phyloP scores from a whole-genome alignment of 140 eudicot species.

The Oenanthe javanica region DNA sequence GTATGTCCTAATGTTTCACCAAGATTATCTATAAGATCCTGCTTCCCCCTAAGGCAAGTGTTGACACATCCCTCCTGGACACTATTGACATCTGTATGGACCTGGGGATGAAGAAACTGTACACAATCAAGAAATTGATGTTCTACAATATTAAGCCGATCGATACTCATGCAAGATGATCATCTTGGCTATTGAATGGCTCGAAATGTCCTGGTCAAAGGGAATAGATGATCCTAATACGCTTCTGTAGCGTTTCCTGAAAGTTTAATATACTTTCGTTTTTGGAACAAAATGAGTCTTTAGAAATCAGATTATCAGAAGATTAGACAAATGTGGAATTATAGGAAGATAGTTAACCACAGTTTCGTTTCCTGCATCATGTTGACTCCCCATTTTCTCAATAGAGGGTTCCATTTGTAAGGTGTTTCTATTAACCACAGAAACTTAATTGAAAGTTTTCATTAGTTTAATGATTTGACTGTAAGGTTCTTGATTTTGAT shows the following conservation, averaged over 20 bases:
- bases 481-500: too few species aligned
- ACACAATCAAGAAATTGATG: conserved; percentile 43
- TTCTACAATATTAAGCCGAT: conserved; percentile 54
- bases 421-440: too few species aligned
- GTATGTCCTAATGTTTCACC: conserved; percentile 37
- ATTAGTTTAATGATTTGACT: too few species aligned
- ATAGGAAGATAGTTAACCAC: not conserved
- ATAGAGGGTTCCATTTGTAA: not conserved
- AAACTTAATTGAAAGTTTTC: too few species aligned
- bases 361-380: not conserved
- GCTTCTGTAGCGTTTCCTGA: conserved; percentile 15
- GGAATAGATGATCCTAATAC: conserved; percentile 14
- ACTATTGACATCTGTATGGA: conserved; percentile 23
- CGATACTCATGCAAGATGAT: conserved; percentile 60
- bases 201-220: conserved; percentile 39
- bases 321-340: too few species aligned
- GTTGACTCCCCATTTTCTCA: not conserved
- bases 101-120: conserved; percentile 48
- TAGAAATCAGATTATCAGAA: too few species aligned
- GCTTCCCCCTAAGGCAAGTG: conserved; percentile 36
- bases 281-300: too few species aligned
- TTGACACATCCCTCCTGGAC: conserved; percentile 44
- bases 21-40: conserved; percentile 33
- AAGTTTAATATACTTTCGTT: not conserved
- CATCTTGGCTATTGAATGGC: conserved; percentile 56